Conservation (phyloP, 768 basidiomycete species). For the Galerina sulciceps region DNA sequence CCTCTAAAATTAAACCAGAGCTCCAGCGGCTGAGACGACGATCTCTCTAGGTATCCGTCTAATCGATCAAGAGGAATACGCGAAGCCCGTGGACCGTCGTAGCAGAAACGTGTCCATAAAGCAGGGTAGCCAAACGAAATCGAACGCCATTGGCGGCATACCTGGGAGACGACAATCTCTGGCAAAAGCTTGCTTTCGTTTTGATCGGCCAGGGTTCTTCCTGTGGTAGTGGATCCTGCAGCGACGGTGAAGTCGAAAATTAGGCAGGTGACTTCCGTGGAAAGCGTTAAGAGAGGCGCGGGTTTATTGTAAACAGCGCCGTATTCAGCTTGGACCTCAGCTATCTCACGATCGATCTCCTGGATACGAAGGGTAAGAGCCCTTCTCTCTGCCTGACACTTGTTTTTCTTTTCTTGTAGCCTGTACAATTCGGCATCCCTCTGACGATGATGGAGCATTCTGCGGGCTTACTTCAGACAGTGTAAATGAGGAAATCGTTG, state of each 20-base stretch:
- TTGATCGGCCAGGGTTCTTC: not conserved
- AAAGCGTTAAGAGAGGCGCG: conserved; percentile 13
- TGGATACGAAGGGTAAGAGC: not conserved
- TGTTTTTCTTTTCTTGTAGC: not conserved
- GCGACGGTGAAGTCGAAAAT: conserved; percentile 15
- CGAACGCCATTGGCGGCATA: conserved; percentile 24
- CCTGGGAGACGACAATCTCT: conserved; percentile 26
- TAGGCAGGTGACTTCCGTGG: conserved; percentile 21
- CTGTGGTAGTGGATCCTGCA: not conserved
- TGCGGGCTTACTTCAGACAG: too few relatives aligned
- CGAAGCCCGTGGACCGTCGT: not conserved
- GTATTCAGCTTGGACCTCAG: conserved; percentile 12
- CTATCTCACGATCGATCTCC: conserved; percentile 7
- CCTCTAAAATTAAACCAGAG: conserved; percentile 21
- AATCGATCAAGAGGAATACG: conserved; percentile 17
- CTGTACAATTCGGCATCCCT: too few relatives aligned
- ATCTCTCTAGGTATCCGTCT: conserved; percentile 24
- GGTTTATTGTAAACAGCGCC: conserved; percentile 18
- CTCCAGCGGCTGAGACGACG: conserved; percentile 13
- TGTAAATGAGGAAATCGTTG: too few relatives aligned
- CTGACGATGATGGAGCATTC: too few relatives aligned
- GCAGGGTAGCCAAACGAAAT: conserved; percentile 16
- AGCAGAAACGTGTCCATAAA: conserved; percentile 23
- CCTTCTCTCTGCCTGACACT: not conserved
- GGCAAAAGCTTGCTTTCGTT: not conserved